Base-by-base conservation (phyloP, 176 grass and related monocot genomes). In the Aegilops umbellulata region DNA sequence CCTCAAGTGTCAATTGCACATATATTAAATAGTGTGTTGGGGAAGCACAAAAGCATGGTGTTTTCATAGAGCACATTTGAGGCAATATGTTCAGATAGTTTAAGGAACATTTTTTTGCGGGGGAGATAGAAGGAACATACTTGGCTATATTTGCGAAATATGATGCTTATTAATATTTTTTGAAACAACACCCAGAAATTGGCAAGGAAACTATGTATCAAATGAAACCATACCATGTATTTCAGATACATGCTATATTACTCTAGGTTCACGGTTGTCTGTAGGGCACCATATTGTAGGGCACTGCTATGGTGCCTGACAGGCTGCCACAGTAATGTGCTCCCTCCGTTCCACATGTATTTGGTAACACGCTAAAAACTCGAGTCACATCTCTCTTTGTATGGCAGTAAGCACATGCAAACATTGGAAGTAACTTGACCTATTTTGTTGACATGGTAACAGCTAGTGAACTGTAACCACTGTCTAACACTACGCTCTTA, bases 81-180 rank as follows among this genome's bases (percentile, higher is more conserved):
- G 4, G 6, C 66, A 72, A 80, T 69, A 41, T 68, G 20, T 32
- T 57, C 62, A 67, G 30, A 24, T 80, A 62, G 36, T 74, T 41
- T 41, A 41, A 41, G 39, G 39, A 41, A 41, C 39, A 41, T 3
- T 41, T 41, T 41, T 41, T 41, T 41, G 39, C 39, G 2, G 39
- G 10, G 39, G 39, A 41, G 10, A 41, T 41, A 41, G 39, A 44
- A 39, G 70, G n/a, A 80, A 71, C 38, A 42, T 32, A 30, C 10
- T 46, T 8, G 1, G 38, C 24, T 69, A 61, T 79, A 79, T 79
- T 79, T 79, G 32, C 14, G 26, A 79, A 79, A 64, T 25, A 79
- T 39, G 3, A 27, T 10, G n/a, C 47, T 67, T 60, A 38, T 66
- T 68, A n/a, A 36, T 55, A 47, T 31, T 84, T 22, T 51, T 51